Evolutionary conservation across 2,329 filamentous ascomycete species (phyloP).

Genomic region (Fusarium robinianum): DNA sequence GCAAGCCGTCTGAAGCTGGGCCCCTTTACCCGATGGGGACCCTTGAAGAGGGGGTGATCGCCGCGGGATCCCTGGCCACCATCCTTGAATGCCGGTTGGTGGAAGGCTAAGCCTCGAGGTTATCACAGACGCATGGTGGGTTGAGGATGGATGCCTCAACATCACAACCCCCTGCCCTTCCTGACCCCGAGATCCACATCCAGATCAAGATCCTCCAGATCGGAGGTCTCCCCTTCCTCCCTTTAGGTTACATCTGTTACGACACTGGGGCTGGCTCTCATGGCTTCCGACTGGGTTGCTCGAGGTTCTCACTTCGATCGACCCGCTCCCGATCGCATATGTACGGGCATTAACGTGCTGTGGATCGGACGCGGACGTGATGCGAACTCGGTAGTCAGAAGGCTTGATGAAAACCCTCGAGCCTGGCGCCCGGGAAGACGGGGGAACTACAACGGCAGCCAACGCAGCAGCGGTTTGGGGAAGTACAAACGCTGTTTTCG

Average conservation of each 20-base stretch:
- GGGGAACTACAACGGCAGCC: background rate
- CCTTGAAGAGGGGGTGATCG: slow-evolving; percentile 7
- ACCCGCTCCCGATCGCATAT: slow-evolving; percentile 9
- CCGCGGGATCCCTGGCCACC: slow-evolving; percentile 6
- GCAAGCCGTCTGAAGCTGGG: slow-evolving; percentile 1
- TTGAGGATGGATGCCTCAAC: slow-evolving; percentile 4
- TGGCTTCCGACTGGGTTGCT: background rate
- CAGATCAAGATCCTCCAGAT: slow-evolving; percentile 9
- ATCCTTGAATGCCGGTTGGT: slow-evolving; percentile 14
- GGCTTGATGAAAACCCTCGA: slow-evolving; percentile 7
- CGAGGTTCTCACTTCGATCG: background rate
- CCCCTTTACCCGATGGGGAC: slow-evolving; percentile 9
- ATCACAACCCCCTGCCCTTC: slow-evolving; percentile 5
- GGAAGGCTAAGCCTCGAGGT: slow-evolving; percentile 1
- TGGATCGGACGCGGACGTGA: background rate
- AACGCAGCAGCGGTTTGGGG: slow-evolving; percentile 3
- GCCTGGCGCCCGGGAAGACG: background rate
- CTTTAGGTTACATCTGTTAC: slow-evolving; percentile 11
- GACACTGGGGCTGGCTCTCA: slow-evolving; percentile 1
- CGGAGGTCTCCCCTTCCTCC: background rate
- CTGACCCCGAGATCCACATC: slow-evolving; percentile 5
- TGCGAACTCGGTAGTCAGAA: background rate
- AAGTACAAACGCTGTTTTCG: background rate
- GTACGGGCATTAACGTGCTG: background rate
- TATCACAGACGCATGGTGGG: slow-evolving; percentile 1